Evolutionary conservation across 129 eudicot species (phyloP), one percentile per base, ranked within the genome.

Genomic region (Chrysanthemum lavandulifolium): DNA sequence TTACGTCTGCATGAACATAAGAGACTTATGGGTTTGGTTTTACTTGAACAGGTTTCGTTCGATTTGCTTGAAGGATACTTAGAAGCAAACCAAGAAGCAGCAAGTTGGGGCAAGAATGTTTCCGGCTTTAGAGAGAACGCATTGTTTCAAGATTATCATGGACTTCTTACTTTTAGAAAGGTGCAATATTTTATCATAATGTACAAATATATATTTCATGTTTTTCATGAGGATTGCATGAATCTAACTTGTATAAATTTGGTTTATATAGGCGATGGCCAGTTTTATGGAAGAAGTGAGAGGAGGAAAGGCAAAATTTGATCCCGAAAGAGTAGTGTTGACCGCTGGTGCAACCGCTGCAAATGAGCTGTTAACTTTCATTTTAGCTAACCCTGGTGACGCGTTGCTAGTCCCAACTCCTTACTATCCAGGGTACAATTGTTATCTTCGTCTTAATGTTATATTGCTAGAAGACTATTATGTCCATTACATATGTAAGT

Each of bases 341-440:
- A 91, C 97, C 1, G 97, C 97, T 7, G 97, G 97, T 8, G 97
- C 97, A 45, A 91, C 97, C 2, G 97, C 97, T 4, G 97, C 97
- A 23, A 91, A 91, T 55, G 97, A 91, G 72, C 90, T 91, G 1
- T 69, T 91, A 33, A 91, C 97, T 23, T 91, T 91, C 88, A 88
- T 91, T 75, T 67, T 91, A 45, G 97, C 97, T n/a, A 72, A 91
- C 72, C 96, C 93, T 2, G 97, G 97, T 0, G 96, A 91, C 27
- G 97, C 96, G 45, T 84, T 91, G 83, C 82, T 91, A 3, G 82
- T 91, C 58, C 97, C 97, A 10, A 91, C 93, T 72, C 97, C 97
- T 58, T 91, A 91, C 76, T 91, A 91, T 85, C 97, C 97, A 48
- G 97, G 97, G 97, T 88, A 80, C 45, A 84, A 66, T 63, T 33